Percentiles rank a stretch among this genome's conserved stretches.
phyloP scores from a whole-genome alignment of 202 grass and related monocot species.

The Eragrostis tef region DNA sequence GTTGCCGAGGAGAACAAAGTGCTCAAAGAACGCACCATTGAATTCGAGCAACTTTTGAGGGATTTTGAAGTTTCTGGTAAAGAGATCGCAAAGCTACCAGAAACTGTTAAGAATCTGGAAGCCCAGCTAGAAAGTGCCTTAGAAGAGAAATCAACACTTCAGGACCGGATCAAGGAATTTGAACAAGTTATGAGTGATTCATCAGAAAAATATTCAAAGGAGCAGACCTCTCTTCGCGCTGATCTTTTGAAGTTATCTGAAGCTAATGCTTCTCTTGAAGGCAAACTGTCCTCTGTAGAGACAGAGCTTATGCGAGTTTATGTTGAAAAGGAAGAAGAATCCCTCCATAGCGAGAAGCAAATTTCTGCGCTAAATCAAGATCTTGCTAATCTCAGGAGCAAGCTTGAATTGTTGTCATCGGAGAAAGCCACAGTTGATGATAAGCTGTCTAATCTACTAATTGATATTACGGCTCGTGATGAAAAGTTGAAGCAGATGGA shows the following conservation, averaged over 20 bases:
- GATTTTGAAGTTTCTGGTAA: constrained; percentile 34
- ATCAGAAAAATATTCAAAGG: constrained; percentile 62
- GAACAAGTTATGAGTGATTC: constrained; percentile 62
- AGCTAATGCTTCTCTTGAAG: constrained; percentile 58
- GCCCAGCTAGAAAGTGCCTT: constrained; percentile 55
- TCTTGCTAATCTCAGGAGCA: constrained; percentile 51
- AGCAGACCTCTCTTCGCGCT: constrained; percentile 61
- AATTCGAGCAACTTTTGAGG: constrained; percentile 44
- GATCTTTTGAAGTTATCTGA: constrained; percentile 62
- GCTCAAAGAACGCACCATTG: constrained; percentile 26
- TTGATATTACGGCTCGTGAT: constrained; percentile 53
- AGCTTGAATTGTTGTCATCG: constrained; percentile 48
- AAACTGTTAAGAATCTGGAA: constrained; percentile 57
- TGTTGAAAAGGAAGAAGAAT: constrained; percentile 52
- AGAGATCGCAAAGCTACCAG: constrained; percentile 50
- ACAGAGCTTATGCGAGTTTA: constrained; percentile 52
- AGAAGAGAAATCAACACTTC: constrained; percentile 60
- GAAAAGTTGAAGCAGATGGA: constrained; percentile 60
- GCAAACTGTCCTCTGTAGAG: constrained; percentile 49
- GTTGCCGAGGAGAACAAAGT: constrained; percentile 49
- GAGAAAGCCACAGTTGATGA: constrained; percentile 51
- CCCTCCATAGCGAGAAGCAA: constrained; percentile 43
- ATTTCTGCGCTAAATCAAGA: constrained; percentile 63
- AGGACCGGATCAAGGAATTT: constrained; percentile 52
- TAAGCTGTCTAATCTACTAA: constrained; percentile 46